A percentile compares a stretch with the other conserved stretches of the same genome.
phyloP scores from a whole-genome alignment of 306 rosid species.

The Coriaria nepalensis region DNA sequence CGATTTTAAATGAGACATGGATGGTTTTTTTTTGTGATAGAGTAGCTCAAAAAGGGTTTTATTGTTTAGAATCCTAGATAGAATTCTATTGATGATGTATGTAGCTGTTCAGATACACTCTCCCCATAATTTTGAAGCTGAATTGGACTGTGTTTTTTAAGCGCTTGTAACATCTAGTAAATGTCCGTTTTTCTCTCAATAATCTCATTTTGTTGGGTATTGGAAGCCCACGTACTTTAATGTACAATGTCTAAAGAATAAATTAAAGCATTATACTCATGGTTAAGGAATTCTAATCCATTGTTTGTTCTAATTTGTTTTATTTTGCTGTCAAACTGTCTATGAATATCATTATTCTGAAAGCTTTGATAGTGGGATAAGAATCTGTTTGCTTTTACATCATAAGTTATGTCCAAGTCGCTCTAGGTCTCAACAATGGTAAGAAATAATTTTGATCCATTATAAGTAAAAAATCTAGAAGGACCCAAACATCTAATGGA shows the following conservation, averaged over 20 bases:
- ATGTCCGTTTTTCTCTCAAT: background rate
- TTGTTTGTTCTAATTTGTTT: background rate
- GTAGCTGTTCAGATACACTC: background rate
- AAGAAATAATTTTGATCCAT: too few species aligned
- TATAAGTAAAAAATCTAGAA: too few species aligned
- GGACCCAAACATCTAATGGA: too few species aligned
- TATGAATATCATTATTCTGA: background rate
- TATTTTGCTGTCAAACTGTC: background rate
- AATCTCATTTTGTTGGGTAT: background rate
- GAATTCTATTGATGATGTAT: background rate
- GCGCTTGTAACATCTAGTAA: background rate
- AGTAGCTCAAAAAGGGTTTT: background rate
- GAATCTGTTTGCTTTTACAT: background rate
- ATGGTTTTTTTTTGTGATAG: background rate
- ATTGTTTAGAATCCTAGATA: background rate
- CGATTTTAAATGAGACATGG: background rate
- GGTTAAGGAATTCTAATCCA: background rate
- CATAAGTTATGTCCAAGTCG: background rate
- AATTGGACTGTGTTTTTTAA: background rate
- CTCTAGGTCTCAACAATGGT: background rate
- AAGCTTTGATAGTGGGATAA: background rate
- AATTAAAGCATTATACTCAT: too few species aligned
- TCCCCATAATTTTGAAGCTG: background rate
- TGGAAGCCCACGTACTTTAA: background rate
- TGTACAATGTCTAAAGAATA: background rate